Percentiles rank a stretch among this genome's conserved stretches.
Evolutionary conservation across 495 filamentous ascomycete genomes (phyloP).

Genomic region (Neurospora cerealis): DNA sequence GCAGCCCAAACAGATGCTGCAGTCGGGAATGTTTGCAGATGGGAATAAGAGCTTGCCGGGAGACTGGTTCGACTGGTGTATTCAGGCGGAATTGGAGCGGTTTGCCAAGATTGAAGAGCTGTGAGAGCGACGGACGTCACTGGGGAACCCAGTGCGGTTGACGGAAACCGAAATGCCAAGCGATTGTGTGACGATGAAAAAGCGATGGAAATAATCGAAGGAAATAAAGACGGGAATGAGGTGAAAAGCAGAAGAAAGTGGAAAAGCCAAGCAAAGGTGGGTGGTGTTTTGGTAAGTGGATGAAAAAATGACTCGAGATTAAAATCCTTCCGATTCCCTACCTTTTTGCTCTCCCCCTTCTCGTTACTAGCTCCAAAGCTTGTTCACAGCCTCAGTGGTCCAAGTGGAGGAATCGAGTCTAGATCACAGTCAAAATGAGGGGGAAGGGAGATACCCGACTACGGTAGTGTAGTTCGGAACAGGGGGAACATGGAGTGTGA

Average conservation of each 20-base stretch:
- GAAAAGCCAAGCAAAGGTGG: background rate
- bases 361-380: background rate
- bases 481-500: background rate
- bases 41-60: background rate
- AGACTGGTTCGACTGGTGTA: background rate
- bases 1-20: background rate
- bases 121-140: background rate
- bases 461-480: background rate
- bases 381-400: background rate
- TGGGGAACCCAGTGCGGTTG: background rate
- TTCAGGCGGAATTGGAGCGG: background rate
- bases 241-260: background rate
- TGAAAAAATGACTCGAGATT: background rate
- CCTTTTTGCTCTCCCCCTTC: background rate
- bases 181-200: background rate
- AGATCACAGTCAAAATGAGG: background rate
- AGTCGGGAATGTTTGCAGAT: background rate
- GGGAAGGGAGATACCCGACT: background rate
- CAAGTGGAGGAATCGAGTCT: background rate
- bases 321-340: background rate
- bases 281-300: background rate
- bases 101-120: background rate
- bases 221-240: slow-evolving; percentile 3
- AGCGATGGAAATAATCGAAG: background rate
- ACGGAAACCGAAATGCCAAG: background rate